Evolutionary conservation across 495 filamentous ascomycete species (phyloP), one percentile per base, ranked within the genome.

Genomic region (Xylaria scruposa): DNA sequence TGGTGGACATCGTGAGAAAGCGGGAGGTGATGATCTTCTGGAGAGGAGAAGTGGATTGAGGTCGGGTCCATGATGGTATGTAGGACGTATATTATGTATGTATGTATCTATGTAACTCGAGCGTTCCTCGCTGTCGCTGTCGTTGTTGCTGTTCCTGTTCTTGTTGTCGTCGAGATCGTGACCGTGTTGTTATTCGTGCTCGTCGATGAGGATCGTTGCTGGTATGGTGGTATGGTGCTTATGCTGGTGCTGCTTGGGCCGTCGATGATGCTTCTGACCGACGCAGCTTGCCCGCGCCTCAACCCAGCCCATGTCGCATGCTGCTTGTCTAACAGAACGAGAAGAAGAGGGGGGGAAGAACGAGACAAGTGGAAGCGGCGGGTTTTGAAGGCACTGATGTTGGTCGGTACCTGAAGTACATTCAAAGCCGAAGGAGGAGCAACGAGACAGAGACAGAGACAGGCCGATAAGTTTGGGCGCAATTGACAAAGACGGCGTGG

Each of bases 1-100:
- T 70, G 76, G 17, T 68, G 74, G 62, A 67, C 70, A 12, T 75
- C 76, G 56, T 73, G 76, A 61, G 75, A 70, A 31, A 75, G 70
- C 19, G 56, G 63, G 42, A 51, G 58, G 46, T 70, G 72, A 33
- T 36, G 47, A 40, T 58, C 66, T 60, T 51, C 73, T 62, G 42
- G 60, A 29, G 74, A 70, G 46, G 76, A 73, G 68, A 74, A 78
- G 38, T 66, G 71, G 17, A 72, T 71, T 51, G 73, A 74, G 72
- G 72, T 72, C 68, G 72, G 74, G 76, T 79, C 76, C 77, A 74
- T 78, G 79, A 33, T 40, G 44, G 13, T 9, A 38, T n/a, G 31
- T 21, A 6, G 44, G 40, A 26, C 54, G 31, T 63, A 47, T 19
- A 21, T 33, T 1, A 65, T 36, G n/a, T n/a, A n/a, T n/a, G n/a